Evolutionary conservation across 2,329 filamentous ascomycete species (phyloP), one percentile per base, ranked within the genome.

Genomic region (Botrytis hyacinthi): DNA sequence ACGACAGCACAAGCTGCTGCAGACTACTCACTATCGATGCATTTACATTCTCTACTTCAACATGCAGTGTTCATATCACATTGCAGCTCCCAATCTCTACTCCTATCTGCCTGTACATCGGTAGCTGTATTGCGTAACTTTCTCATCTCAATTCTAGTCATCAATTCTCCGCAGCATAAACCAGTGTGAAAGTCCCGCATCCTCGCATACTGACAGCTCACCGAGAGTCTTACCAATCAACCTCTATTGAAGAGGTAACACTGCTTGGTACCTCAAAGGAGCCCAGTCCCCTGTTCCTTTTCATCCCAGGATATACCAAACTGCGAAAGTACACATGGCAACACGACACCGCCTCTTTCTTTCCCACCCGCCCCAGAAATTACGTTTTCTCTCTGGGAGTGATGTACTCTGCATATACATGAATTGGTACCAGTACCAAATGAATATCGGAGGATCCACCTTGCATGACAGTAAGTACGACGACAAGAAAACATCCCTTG

Each of bases 191-290:
- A 42, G 61, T 68, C 42, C 42, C 62, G 63, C 51, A 69, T 68
- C 18, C 62, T 57, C 71, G 71, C 71, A 69, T 46, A 59, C 51
- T 72, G 71, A 72, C 65, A 69, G 71, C 71, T 72, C 71, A 61
- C 40, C 20, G 63, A 69, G 40, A 68, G 71, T 72, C 62, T 69
- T 44, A 60, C 63, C 59, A 72, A 69, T 29, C n/a, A 48, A 29
- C 29, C 66, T 68, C 48, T 68, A 42, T 42, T 42, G n/a, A 32
- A 32, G 62, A 66, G 42, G 62, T 18, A 18, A 48, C 48, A 57
- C 26, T 68, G 26, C 26, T 18, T 26, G 35, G 60, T 62, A 18
- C 46, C 65, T 67, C 32, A 29, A 20, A 37, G 22, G 29, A 22
- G 32, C 63, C n/a, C 63, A 22, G 12, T 26, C 44, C 63, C 63